Conservation (phyloP, 2,329 filamentous ascomycete species). For the Phoma sp. region DNA sequence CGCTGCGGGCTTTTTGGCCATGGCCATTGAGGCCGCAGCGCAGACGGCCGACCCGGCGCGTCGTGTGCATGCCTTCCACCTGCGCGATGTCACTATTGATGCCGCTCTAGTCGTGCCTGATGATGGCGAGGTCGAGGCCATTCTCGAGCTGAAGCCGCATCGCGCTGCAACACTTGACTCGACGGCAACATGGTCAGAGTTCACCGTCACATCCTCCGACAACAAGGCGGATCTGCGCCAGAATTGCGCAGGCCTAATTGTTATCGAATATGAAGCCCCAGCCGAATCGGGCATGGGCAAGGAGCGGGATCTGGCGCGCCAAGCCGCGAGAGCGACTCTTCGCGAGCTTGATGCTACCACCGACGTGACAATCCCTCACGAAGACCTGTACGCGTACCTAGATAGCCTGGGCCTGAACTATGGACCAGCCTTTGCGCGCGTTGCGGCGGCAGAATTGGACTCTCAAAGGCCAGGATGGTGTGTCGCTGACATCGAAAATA, state of each 20-base stretch:
- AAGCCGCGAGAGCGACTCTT: not conserved
- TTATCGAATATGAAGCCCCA: not conserved
- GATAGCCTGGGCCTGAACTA: not conserved
- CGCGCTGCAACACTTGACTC: not conserved
- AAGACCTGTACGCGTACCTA: not conserved
- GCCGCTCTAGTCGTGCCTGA: not conserved
- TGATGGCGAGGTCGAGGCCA: not conserved
- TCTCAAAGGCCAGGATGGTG: not conserved
- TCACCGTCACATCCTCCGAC: not conserved
- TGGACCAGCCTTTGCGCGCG: not conserved
- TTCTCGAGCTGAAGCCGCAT: not conserved
- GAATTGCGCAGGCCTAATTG: not conserved
- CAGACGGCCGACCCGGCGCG: slow-evolving; percentile 20
- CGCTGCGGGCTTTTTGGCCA: slow-evolving; percentile 42
- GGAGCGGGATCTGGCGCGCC: not conserved
- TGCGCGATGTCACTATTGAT: not conserved
- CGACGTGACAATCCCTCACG: not conserved
- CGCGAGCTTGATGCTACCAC: not conserved
- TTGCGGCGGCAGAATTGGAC: not conserved
- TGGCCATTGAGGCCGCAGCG: slow-evolving; percentile 43
- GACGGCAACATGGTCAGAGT: not conserved
- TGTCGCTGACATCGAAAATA: not conserved
- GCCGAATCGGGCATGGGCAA: not conserved
- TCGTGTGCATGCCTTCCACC: not conserved
- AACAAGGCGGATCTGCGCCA: not conserved